phyloP scores from a whole-genome alignment of 2,329 filamentous ascomycete genomes.

The Trichoderma guizhouense region DNA sequence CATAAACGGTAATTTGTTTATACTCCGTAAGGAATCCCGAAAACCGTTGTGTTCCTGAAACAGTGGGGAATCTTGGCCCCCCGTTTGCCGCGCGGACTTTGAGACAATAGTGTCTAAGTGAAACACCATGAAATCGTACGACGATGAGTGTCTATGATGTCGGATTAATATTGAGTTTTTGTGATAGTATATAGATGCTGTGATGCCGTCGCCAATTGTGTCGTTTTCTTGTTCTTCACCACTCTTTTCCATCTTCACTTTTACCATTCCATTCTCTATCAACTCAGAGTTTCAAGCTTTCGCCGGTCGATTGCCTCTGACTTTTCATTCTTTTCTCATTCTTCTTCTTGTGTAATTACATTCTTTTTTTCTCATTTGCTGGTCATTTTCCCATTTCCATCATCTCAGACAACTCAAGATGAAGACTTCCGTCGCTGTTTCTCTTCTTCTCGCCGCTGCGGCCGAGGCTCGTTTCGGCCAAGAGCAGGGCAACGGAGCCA shows the following conservation, averaged over 20 bases:
- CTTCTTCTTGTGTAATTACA: not conserved
- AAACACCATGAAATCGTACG: not conserved
- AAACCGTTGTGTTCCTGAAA: not conserved
- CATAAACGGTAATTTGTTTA: not conserved
- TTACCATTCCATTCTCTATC: not conserved
- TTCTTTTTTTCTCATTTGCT: not conserved
- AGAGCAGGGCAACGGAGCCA: slow-evolving; percentile 11
- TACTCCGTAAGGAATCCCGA: not conserved
- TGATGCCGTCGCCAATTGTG: not conserved
- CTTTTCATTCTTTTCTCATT: not conserved
- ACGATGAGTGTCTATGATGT: not conserved
- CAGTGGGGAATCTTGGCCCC: not conserved
- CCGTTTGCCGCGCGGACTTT: slow-evolving; percentile 3
- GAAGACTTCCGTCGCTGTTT: not conserved
- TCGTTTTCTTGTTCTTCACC: not conserved
- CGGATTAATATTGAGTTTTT: too few relatives aligned
- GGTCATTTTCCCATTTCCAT: not conserved
- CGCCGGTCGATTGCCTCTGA: slow-evolving; percentile 5
- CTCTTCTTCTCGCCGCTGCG: not conserved
- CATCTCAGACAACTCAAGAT: not conserved
- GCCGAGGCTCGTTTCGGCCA: slow-evolving; percentile 6
- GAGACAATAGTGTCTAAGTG: not conserved
- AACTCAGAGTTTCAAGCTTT: slow-evolving; percentile 5
- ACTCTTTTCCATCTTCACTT: not conserved
- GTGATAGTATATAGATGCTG: not conserved